Evolutionary conservation across 2,329 filamentous ascomycete genomes (phyloP), one percentile per base, ranked within the genome.

Genomic region (Paraconiothyrium brasiliense): DNA sequence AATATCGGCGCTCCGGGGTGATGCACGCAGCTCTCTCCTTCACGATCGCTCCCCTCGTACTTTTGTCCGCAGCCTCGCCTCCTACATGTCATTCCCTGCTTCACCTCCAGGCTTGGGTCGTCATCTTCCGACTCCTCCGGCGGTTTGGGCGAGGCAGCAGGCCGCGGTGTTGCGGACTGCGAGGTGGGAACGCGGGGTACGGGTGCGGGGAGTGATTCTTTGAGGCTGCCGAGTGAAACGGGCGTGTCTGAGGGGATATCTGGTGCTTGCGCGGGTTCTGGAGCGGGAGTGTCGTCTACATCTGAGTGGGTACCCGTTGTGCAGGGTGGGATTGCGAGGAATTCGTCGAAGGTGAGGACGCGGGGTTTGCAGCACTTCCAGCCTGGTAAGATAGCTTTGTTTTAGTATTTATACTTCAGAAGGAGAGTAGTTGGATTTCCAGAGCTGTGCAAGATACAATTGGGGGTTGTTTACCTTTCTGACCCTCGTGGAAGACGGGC

Each of bases 331-430:
- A 99, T 98, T 63, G 85, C 80, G 80, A 99, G 92, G 84, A 99
- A 99, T 82, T 99, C 95, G 81, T 99, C 95, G 78, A 99, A 99
- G 62, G 93, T 97, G 72, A 99, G 85, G 72, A 98, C 93, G 74
- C 95, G 91, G 60, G 94, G 91, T 82, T 97, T 98, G 87, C 95
- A 99, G 84, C 95, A 99, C 84, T 97, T 96, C 94, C 95, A 98
- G 76, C 95, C 94, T 97, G 73, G 22, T 24, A n/a, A n/a, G 24
- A 27, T 30, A 16, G 5, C 34, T 14, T 55, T 71, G 39, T 67
- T 64, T 60, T 51, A 54, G 54, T n/a, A 60, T 54, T 24, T 30
- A n/a, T 16, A 11, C 14, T 24, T 13, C 13, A 13, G 20, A 46
- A 22, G 5, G 41, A 32, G 8, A 5, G 57, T n/a, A 14, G 6